These are phyloP conservation scores for Beauveria brongniartii DNA, from an alignment of 2,329 filamentous ascomycete genomes.

Conservation along the genomic window DNA sequence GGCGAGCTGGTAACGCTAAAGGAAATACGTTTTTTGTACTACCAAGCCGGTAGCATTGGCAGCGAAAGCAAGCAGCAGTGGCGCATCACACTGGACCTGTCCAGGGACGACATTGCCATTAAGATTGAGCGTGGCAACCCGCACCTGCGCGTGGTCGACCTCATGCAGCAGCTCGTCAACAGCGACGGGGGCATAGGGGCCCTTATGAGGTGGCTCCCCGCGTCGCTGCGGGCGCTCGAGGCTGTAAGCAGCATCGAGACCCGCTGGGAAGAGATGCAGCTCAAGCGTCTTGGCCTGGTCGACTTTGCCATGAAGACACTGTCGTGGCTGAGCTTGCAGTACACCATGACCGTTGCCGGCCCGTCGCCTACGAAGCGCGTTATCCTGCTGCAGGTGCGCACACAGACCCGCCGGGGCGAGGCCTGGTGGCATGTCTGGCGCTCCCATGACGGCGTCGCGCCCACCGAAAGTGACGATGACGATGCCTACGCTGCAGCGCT, in stretches of 20 bases:
- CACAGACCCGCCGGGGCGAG: slow-evolving; percentile 39
- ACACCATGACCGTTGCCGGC: slow-evolving; percentile 29
- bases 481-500: slow-evolving; percentile 33
- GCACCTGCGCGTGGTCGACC: slow-evolving; percentile 54
- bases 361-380: slow-evolving; percentile 17
- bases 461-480: background rate
- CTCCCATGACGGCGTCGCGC: slow-evolving; percentile 15
- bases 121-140: slow-evolving; percentile 56
- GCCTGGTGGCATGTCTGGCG: slow-evolving; percentile 45
- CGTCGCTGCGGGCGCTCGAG: slow-evolving; percentile 57
- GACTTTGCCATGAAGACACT: slow-evolving; percentile 45
- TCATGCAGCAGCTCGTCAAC: slow-evolving; percentile 52
- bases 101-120: slow-evolving; percentile 45
- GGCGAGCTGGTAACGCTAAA: slow-evolving; percentile 53
- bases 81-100: slow-evolving; percentile 52
- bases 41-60: slow-evolving; percentile 21
- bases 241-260: slow-evolving; percentile 53
- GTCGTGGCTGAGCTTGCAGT: slow-evolving; percentile 51
- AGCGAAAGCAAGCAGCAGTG: slow-evolving; percentile 25
- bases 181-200: slow-evolving; percentile 41
- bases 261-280: slow-evolving; percentile 36
- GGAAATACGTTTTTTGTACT: slow-evolving; percentile 63
- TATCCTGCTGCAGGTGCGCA: slow-evolving; percentile 45
- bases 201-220: slow-evolving; percentile 46
- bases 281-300: slow-evolving; percentile 37